Evolutionary conservation across 2,329 filamentous ascomycete species (phyloP), one percentile per base, ranked within the genome.

Genomic region (Scorias spongiosa): DNA sequence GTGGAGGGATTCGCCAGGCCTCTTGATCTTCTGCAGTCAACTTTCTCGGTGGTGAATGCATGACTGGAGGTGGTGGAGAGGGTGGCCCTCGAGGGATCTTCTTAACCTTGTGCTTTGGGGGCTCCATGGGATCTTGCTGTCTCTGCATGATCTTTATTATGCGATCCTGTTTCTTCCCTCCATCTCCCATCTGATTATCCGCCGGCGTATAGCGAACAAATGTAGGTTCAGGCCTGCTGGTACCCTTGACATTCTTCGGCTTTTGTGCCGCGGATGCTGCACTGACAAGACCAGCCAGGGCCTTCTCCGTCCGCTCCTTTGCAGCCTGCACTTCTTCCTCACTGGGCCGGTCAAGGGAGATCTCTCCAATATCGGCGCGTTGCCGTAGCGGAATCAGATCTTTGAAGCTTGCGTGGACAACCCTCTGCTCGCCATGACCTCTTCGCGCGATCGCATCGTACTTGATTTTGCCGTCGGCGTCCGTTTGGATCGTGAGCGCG

Each of bases 131-230:
- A 64, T 98, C 91, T 53, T 81, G 75, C 62, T 96, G 89, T 44
- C 86, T 75, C 63, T 95, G 86, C 32, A 95, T 86, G 64, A 98
- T 96, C 70, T 96, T 96, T 77, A 98, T 93, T 51, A 98, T 94
- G 11, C 91, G 80, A 57, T 96, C 88, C 56, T 87, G 85, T 67
- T 94, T 93, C 63, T 80, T 81, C 34, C 76, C 78, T 3, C 20
- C 18, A 61, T 87, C 85, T 10, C 91, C 91, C 86, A 98, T 95
- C 67, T 98, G 91, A 56, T 91, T 89, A 52, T 85, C 84, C 37
- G 88, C 85, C 3, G 91, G 91, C 12, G 88, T 96, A 60, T 98
- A 98, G 51, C 86, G 78, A 47, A 98, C 91, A 62, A 87, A 98
- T 0, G 89, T 96, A 5, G 91, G 80, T 46, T 94, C 89, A 45